Base-by-base conservation (phyloP, 495 filamentous ascomycete genomes). In the Aeminium ludgeri region DNA sequence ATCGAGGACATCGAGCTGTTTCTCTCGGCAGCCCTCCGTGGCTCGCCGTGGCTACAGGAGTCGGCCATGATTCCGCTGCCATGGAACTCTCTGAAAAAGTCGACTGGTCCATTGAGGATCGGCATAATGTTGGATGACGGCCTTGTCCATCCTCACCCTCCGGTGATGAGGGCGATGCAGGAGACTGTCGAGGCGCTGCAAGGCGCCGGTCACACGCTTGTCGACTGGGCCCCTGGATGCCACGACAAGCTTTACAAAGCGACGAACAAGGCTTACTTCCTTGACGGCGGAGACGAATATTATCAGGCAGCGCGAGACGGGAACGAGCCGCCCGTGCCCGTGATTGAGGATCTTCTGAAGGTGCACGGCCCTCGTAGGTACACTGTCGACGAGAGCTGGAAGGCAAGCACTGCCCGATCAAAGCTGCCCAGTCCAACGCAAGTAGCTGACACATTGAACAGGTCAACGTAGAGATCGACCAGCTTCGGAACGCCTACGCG, bases 71-170 rank as follows among this genome's bases (percentile, higher is more conserved):
- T 46, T 5, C 35, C 46, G 8, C n/a, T 48, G 18, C 28, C 27
- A 10, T 54, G 52, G 52, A 35, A 49, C 19, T n/a, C 10, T 12
- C 10, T 25, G 2, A 13, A 11, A 7, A 20, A 6, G 11, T 8
- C 25, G 3, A 30, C 12, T 3, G n/a, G 18, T n/a, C 29, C 12
- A 2, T 10, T 41, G 18, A 33, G 41, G 16, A 54, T 87, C 17
- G 82, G 59, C 1, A 69, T 85, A 19, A 62, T 84, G 40, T 76
- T 72, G 70, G 60, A 76, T 55, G 81, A 87, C 51, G 72, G 70
- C 13, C 58, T 74, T 20, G 73, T 81, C 12, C 67, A 64, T 30
- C 76, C 78, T 2, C 79, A 84, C 50, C 81, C 80, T 6, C 81
- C 81, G 0, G 60, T 86, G 0, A 62, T 58, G 2, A 59, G 76